Conservation (phyloP, 2,329 filamentous ascomycete species). For the Calonectria naviculata region DNA sequence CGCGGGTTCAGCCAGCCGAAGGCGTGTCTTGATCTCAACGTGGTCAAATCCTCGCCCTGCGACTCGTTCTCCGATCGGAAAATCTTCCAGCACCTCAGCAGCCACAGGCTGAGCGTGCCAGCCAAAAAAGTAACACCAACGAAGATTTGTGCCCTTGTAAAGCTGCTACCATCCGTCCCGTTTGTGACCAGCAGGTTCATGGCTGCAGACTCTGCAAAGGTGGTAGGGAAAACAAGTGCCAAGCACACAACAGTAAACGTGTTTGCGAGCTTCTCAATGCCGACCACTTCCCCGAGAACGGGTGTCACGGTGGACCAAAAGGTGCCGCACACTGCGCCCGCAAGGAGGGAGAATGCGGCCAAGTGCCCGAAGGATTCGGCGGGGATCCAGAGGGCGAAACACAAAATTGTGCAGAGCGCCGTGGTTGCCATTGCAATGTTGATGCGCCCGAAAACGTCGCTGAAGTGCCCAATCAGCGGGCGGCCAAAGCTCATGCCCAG, state of each 20-base stretch:
- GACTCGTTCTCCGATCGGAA: constrained; percentile 29
- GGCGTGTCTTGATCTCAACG: not conserved
- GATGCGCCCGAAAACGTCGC: constrained; percentile 17
- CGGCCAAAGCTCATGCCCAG: constrained; percentile 9
- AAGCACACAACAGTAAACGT: constrained; percentile 70
- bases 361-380: not conserved
- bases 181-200: constrained; percentile 60
- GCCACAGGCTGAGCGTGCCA: constrained; percentile 62
- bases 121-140: constrained; percentile 71
- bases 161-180: constrained; percentile 48
- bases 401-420: not conserved
- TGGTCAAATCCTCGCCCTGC: not conserved
- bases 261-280: constrained; percentile 65
- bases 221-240: constrained; percentile 65
- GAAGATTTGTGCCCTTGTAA: constrained; percentile 69
- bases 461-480: constrained; percentile 17
- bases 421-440: constrained; percentile 15
- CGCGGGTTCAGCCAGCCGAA: constrained; percentile 27
- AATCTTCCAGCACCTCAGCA: constrained; percentile 71
- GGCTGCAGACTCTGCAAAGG: constrained; percentile 61
- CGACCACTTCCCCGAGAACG: constrained; percentile 70
- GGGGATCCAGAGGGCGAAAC: constrained; percentile 19
- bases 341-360: constrained; percentile 8
- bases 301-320: constrained; percentile 60
- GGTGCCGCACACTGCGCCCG: constrained; percentile 12